These are phyloP conservation scores for Mariannaea sp. DNA, from an alignment of 2,329 filamentous ascomycete species.

Conservation along the genomic window DNA sequence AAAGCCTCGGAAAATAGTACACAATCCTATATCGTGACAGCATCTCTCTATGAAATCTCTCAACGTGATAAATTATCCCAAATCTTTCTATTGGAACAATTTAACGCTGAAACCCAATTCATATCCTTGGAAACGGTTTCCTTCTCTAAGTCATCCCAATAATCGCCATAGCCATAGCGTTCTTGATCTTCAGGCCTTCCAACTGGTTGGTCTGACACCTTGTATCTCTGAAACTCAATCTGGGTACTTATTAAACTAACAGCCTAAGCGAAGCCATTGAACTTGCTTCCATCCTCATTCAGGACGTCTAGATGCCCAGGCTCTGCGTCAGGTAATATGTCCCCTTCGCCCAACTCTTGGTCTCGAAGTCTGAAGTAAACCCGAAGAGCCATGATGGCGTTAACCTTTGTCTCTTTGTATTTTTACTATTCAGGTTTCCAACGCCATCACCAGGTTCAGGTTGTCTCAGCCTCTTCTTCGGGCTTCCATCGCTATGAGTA, in stretches of 20 bases:
- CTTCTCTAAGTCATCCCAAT: too few relatives aligned
- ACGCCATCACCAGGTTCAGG: neutral
- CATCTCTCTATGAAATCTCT: too few relatives aligned
- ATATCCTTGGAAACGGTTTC: too few relatives aligned
- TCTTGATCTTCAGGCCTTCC: neutral
- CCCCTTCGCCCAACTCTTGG: slow-evolving; percentile 16
- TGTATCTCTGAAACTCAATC: slow-evolving; percentile 18
- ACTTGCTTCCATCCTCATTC: neutral
- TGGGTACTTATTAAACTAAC: too few relatives aligned
- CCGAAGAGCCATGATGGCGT: slow-evolving; percentile 7
- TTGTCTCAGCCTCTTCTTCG: neutral
- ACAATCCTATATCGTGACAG: too few relatives aligned
- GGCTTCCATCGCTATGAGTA: neutral
- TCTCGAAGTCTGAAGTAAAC: slow-evolving; percentile 16
- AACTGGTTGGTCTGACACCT: slow-evolving; percentile 7
- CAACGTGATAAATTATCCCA: too few relatives aligned
- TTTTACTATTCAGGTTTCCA: neutral
- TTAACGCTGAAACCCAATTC: too few relatives aligned
- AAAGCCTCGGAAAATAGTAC: too few relatives aligned
- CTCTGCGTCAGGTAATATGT: neutral
- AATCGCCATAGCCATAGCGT: neutral
- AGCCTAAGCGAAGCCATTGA: slow-evolving; percentile 14
- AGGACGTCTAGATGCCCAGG: slow-evolving; percentile 17
- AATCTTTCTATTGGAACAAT: too few relatives aligned
- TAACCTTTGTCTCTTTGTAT: neutral